Base-by-base conservation (phyloP, 2,329 filamentous ascomycete genomes). In the Fusarium torulosum region DNA sequence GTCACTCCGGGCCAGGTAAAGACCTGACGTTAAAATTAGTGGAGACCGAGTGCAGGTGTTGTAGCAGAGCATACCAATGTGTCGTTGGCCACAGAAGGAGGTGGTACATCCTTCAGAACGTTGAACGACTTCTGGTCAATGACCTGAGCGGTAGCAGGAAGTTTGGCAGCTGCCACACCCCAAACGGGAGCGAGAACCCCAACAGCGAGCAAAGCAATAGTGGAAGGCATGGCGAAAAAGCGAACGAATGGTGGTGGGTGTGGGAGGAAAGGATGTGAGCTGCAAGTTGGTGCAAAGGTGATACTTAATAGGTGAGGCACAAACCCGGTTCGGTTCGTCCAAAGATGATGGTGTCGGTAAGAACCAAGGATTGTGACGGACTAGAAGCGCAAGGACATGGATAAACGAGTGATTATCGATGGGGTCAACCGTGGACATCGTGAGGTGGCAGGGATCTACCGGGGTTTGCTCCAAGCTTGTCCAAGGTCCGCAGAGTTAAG, bases 151-250 rank as follows among this genome's bases (percentile, higher is more conserved):
- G 55, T 52, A 31, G 62, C 37, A 11, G 63, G 63, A 17, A 66
- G 55, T 66, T 71, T 59, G 14, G 49, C 88, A 90, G 62, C 90
- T 90, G 58, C 27, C 3, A 41, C 66, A 20, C 66, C 66, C 44
- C 44, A 66, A 14, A 60, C 51, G 20, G 66, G 54, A 29, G 56
- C 50, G 17, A 70, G 55, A 40, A 59, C 25, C 42, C 67, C 69
- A 21, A 62, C 67, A 55, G 55, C 56, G 47, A 72, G 41, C 17
- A 69, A 52, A 57, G 67, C 42, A 35, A 70, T 38, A 31, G 47
- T 9, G 29, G 69, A 63, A 56, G 70, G 60, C 69, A 72, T 72
- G 20, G 21, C 67, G 61, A 53, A 43, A 43, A 41, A 35, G 37
- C 13, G 13, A 27, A 41, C 27, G 14, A 29, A 5, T 1, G 10